Percentiles rank a stretch among this genome's conserved stretches.
Evolutionary conservation across 352 stramenopile genomes (phyloP).

Genomic region (Phytophthora ramorum): DNA sequence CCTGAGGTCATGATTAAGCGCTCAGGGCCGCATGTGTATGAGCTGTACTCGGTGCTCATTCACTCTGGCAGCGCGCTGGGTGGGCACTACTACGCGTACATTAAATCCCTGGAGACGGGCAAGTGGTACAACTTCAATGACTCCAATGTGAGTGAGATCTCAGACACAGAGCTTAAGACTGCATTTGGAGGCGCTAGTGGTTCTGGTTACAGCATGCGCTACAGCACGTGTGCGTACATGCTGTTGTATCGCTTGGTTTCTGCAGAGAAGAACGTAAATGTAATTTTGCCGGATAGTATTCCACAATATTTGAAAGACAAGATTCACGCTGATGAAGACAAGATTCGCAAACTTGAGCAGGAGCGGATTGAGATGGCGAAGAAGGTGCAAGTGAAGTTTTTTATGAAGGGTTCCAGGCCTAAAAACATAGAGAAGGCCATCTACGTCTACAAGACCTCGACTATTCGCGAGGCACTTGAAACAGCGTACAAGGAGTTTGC

Average conservation of each 20-base stretch:
- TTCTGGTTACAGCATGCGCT: constrained; percentile 63
- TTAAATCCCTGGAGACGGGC: constrained; percentile 84
- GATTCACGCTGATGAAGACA: constrained; percentile 75
- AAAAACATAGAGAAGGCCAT: constrained; percentile 79
- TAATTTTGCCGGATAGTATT: constrained; percentile 64
- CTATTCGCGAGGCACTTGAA: constrained; percentile 58
- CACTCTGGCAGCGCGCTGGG: constrained; percentile 92
- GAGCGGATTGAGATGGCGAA: constrained; percentile 78
- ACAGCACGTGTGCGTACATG: constrained; percentile 92
- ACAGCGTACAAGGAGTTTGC: constrained; percentile 61
- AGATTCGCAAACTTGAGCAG: constrained; percentile 55
- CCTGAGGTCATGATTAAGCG: constrained; percentile 65
- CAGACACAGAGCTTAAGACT: constrained; percentile 78
- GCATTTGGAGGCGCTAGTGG: constrained; percentile 67
- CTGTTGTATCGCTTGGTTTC: constrained; percentile 89
- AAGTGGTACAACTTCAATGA: constrained; percentile 93
- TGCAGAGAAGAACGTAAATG: constrained; percentile 69
- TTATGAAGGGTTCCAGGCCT: constrained; percentile 70
- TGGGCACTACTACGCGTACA: constrained; percentile 96
- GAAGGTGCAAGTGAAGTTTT: constrained; percentile 82
- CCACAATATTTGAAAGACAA: constrained; percentile 72
- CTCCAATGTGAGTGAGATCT: constrained; percentile 80
- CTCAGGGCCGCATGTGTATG: constrained; percentile 83
- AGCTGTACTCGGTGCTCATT: constrained; percentile 94
- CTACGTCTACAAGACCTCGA: constrained; percentile 79